Conservation (phyloP, 1,284 basidiomycete species). For the Sutorius eximius region DNA sequence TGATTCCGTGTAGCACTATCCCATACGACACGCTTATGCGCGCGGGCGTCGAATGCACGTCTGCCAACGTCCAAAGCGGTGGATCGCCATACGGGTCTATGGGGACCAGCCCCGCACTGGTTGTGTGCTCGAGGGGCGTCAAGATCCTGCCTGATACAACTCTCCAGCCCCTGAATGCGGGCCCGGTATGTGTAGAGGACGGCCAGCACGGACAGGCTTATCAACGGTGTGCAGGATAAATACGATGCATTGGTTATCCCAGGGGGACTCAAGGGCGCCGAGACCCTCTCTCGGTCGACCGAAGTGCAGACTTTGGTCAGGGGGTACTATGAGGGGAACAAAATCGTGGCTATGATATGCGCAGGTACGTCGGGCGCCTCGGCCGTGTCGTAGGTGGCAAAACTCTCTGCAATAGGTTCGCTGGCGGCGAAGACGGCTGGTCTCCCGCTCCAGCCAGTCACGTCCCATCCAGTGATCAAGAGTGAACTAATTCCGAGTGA, state of each 20-base stretch:
- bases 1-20: slow-evolving; percentile 56
- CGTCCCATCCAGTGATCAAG: slow-evolving; percentile 81
- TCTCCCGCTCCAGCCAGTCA: slow-evolving; percentile 65
- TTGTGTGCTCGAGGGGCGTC: slow-evolving; percentile 72
- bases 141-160: slow-evolving; percentile 69
- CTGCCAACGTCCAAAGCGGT: slow-evolving; percentile 59
- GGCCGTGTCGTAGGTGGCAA: not conserved
- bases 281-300: slow-evolving; percentile 62
- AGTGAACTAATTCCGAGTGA: slow-evolving; percentile 57
- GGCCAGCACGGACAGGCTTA: not conserved
- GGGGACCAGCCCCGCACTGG: slow-evolving; percentile 42
- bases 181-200: slow-evolving; percentile 41
- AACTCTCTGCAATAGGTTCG: slow-evolving; percentile 47
- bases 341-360: slow-evolving; percentile 80
- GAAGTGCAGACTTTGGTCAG: slow-evolving; percentile 66
- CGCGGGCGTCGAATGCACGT: slow-evolving; percentile 63
- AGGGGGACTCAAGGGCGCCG: slow-evolving; percentile 79
- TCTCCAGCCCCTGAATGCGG: slow-evolving; percentile 45
- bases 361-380: slow-evolving; percentile 51
- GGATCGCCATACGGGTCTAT: slow-evolving; percentile 29
- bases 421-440: slow-evolving; percentile 66
- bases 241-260: slow-evolving; percentile 77
- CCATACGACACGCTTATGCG: slow-evolving; percentile 79
- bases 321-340: slow-evolving; percentile 59
- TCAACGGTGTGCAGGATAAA: slow-evolving; percentile 43